A percentile compares a stretch with the other conserved stretches of the same genome.
These are phyloP conservation scores for Trichoderma sp. DNA, from an alignment of 2,329 filamentous ascomycete genomes.

Conservation along the genomic window DNA sequence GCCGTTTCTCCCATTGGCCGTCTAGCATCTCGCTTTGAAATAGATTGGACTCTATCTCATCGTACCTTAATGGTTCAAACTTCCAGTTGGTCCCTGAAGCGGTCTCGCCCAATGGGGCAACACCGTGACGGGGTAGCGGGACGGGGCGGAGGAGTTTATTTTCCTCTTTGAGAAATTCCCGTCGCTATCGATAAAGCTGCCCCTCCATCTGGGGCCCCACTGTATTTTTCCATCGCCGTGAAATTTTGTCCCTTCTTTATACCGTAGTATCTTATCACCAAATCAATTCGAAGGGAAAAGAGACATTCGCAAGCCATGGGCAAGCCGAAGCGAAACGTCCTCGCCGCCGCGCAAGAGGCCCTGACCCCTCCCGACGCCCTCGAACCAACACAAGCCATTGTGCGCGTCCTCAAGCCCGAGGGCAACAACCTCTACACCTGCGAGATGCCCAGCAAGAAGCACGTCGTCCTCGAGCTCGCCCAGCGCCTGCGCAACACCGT, in stretches of 20 bases:
- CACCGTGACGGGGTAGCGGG: slow-evolving; percentile 16
- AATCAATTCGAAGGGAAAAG: slow-evolving; percentile 5
- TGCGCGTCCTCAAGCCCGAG: slow-evolving; percentile 76
- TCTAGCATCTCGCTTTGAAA: not conserved
- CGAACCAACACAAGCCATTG: slow-evolving; percentile 67
- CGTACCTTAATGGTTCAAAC: too few relatives aligned
- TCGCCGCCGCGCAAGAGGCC: slow-evolving; percentile 75
- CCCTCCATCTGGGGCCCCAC: slow-evolving; percentile 22
- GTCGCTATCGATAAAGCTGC: slow-evolving; percentile 19
- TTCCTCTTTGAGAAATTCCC: slow-evolving; percentile 3
- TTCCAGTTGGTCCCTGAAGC: slow-evolving; percentile 14
- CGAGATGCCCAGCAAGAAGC: slow-evolving; percentile 66
- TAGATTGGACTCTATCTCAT: not conserved
- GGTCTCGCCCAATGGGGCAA: slow-evolving; percentile 25
- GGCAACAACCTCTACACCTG: slow-evolving; percentile 90
- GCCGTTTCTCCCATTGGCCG: slow-evolving; percentile 22
- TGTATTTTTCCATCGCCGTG: slow-evolving; percentile 14
- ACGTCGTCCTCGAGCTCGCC: slow-evolving; percentile 77
- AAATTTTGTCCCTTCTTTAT: not conserved
- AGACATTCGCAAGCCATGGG: slow-evolving; percentile 38
- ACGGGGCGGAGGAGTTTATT: not conserved
- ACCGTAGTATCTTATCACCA: not conserved
- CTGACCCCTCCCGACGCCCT: slow-evolving; percentile 61
- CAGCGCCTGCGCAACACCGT: slow-evolving; percentile 87
- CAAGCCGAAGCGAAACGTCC: slow-evolving; percentile 67